Evolutionary conservation across 805 yeast genomes (phyloP).

Genomic region (Saturnispora diversa): DNA sequence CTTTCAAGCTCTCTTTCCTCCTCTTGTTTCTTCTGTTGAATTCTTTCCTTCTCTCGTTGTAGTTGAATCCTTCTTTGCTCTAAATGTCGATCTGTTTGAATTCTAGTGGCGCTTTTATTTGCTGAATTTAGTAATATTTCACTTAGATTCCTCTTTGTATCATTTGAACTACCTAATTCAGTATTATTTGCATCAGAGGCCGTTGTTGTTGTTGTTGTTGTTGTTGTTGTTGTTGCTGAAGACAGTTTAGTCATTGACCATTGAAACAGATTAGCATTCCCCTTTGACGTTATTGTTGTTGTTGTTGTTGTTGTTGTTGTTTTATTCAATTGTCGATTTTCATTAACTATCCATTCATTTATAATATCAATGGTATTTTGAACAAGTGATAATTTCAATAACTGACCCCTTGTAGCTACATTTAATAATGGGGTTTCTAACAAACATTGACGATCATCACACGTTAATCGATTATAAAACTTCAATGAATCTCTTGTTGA

Average conservation of each 20-base stretch:
- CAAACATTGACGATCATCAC: constrained; percentile 9
- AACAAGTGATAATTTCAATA: constrained; percentile 13
- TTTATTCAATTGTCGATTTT: constrained; percentile 19
- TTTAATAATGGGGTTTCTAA: constrained; percentile 12
- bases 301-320: constrained; percentile 5
- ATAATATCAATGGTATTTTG: constrained; percentile 14
- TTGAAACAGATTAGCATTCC: not conserved
- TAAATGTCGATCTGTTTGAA: not conserved
- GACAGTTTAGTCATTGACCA: not conserved
- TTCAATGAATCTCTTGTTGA: constrained; percentile 10
- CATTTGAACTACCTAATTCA: no score
- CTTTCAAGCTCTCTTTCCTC: not conserved
- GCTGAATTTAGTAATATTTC: not conserved
- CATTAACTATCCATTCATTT: constrained; percentile 23
- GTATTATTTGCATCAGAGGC: no score
- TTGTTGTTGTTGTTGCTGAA: constrained; percentile 5
- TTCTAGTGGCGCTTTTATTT: not conserved
- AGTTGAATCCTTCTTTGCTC: not conserved
- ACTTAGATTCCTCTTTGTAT: not conserved
- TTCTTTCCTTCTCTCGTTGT: not conserved
- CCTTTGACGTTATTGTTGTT: constrained; percentile 7
- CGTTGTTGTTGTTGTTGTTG: constrained; percentile 8
- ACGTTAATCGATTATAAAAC: constrained; percentile 13
- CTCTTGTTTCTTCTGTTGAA: not conserved
- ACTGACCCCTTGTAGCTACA: constrained; percentile 20